Percentiles rank a stretch among this genome's conserved stretches.
Conservation (phyloP, 305 asterid species). For the Solanum hybrid region DNA sequence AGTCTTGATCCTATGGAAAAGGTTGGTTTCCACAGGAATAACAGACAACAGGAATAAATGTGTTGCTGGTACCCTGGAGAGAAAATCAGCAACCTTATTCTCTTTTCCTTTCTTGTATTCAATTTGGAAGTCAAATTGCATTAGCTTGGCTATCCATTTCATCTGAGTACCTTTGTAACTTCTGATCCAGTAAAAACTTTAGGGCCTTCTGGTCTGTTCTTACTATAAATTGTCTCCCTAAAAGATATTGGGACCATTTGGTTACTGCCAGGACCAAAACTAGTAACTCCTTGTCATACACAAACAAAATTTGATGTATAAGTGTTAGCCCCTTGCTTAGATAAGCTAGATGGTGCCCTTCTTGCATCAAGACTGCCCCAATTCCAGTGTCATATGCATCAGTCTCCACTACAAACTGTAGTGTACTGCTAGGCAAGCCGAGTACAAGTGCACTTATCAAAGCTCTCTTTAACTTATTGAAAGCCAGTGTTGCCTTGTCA, state of each 20-base stretch:
- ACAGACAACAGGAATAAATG: background rate
- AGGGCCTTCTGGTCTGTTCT: background rate
- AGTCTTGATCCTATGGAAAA: background rate
- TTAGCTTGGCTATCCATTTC: background rate
- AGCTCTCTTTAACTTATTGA: background rate
- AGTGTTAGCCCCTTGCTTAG: background rate
- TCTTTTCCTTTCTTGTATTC: background rate
- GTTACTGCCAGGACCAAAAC: background rate
- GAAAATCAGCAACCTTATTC: fast-evolving
- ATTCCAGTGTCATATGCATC: background rate
- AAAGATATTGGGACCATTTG: background rate
- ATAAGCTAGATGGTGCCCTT: background rate
- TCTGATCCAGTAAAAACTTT: no score
- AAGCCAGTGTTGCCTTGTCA: background rate
- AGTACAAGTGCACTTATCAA: background rate
- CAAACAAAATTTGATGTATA: no score
- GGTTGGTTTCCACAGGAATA: background rate
- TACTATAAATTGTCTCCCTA: background rate
- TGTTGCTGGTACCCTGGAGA: background rate
- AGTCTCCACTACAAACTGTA: no score
- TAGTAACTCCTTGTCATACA: background rate
- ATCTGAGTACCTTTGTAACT: background rate
- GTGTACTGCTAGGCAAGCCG: background rate
- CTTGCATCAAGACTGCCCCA: background rate
- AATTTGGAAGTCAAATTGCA: background rate